These are phyloP conservation scores for Camellia japonica DNA, from an alignment of 148 eudicot species.

Conservation along the genomic window DNA sequence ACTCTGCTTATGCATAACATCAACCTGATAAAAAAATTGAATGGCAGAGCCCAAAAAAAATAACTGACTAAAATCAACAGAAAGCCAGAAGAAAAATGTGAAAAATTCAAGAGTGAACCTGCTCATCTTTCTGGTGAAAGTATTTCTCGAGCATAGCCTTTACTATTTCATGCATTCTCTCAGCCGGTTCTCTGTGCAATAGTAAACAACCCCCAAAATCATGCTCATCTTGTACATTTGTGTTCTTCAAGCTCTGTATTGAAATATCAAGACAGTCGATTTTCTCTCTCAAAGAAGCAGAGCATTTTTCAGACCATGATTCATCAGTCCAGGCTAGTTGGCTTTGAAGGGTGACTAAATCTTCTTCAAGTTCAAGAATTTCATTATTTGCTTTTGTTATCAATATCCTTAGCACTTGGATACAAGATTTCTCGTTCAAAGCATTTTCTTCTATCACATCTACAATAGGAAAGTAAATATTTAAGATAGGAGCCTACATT, in stretches of 20 bases:
- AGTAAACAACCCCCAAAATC: constrained; percentile 18
- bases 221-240: constrained; percentile 18
- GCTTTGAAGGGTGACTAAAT: constrained; percentile 48
- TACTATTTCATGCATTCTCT: constrained; percentile 46
- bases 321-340: constrained; percentile 56
- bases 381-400: constrained; percentile 59
- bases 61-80: constrained; percentile 14
- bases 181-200: constrained; percentile 31
- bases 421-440: constrained; percentile 46
- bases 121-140: constrained; percentile 27
- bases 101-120: constrained; percentile 31
- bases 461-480: constrained; percentile 11
- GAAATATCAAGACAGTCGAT: constrained; percentile 35
- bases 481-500: background rate
- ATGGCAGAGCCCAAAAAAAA: constrained; percentile 1
- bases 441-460: constrained; percentile 58
- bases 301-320: constrained; percentile 42
- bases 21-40: background rate
- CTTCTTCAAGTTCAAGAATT: constrained; percentile 63
- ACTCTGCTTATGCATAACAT: background rate
- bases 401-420: constrained; percentile 46
- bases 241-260: constrained; percentile 34
- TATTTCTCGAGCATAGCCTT: constrained; percentile 33
- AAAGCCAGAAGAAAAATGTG: constrained; percentile 5
- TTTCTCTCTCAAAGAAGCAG: constrained; percentile 40